phyloP scores from a whole-genome alignment of 805 yeast genomes.

The Tetrapisispora pingtungensis region DNA sequence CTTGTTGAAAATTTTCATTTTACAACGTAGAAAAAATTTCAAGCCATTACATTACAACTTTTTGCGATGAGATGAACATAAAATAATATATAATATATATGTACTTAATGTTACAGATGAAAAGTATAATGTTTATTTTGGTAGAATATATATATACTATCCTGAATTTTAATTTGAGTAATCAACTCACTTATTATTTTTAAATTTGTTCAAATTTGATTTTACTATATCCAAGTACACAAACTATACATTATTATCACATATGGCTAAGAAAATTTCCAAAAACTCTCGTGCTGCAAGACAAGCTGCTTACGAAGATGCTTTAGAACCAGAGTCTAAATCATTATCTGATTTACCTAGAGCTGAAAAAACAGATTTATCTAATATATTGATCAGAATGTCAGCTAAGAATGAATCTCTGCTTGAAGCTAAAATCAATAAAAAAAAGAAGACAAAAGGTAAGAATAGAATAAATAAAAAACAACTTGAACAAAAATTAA shows the following conservation, averaged over 20 bases:
- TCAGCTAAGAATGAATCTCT: slow-evolving; percentile 57
- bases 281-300: slow-evolving; percentile 70
- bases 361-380: slow-evolving; percentile 47
- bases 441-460: slow-evolving; percentile 21
- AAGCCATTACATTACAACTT: too few relatives aligned
- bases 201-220: too few relatives aligned
- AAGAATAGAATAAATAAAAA: slow-evolving; percentile 24
- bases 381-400: slow-evolving; percentile 57
- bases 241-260: neutral
- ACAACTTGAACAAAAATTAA: slow-evolving; percentile 8
- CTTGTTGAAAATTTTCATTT: too few relatives aligned
- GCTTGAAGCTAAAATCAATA: slow-evolving; percentile 45
- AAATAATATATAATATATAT: too few relatives aligned
- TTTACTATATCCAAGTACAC: too few relatives aligned
- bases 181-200: too few relatives aligned
- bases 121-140: too few relatives aligned
- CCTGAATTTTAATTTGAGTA: too few relatives aligned
- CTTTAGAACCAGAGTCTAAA: slow-evolving; percentile 37
- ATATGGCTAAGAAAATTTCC: slow-evolving; percentile 11
- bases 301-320: slow-evolving; percentile 37
- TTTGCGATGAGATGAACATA: slow-evolving; percentile 1
- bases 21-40: too few relatives aligned
- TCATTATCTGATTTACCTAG: slow-evolving; percentile 46
- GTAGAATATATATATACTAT: too few relatives aligned
- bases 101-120: too few relatives aligned